These are phyloP conservation scores for Calendula officinalis DNA, from an alignment of 129 eudicot species.

Conservation along the genomic window DNA sequence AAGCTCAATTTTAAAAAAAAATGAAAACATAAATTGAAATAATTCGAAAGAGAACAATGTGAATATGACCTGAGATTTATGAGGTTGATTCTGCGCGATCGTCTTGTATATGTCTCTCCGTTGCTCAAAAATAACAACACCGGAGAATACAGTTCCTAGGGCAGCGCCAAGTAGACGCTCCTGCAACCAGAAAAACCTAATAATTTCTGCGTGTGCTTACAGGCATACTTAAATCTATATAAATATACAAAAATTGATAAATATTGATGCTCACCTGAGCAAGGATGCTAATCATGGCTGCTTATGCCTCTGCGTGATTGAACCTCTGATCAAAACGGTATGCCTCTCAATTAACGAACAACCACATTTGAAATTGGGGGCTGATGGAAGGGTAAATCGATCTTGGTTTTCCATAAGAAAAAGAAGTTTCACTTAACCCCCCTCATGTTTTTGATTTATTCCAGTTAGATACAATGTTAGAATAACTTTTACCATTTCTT, in stretches of 20 bases:
- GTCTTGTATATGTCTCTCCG: constrained; percentile 53
- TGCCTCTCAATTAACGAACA: constrained; percentile 9
- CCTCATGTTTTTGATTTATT: constrained; percentile 14
- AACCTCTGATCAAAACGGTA: not conserved
- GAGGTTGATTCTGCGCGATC: constrained; percentile 40
- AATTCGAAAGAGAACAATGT: not conserved
- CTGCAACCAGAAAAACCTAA: constrained; percentile 32
- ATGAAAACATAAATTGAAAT: not conserved
- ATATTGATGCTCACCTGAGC: constrained; percentile 49
- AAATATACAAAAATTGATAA: not conserved
- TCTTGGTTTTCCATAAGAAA: not conserved
- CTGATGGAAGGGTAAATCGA: not conserved
- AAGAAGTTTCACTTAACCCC: constrained; percentile 3
- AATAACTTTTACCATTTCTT: too few species aligned
- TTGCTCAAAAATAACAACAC: constrained; percentile 60
- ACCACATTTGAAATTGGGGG: constrained; percentile 10
- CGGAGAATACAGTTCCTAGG: constrained; percentile 54
- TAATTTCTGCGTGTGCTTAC: not conserved
- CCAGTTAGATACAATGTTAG: not conserved
- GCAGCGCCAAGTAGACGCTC: constrained; percentile 92
- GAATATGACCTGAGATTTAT: constrained; percentile 43
- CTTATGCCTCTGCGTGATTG: constrained; percentile 7
- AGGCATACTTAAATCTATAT: not conserved
- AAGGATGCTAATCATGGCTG: constrained; percentile 68
- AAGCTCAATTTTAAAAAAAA: not conserved